Conservation (phyloP, 176 grass and related monocot species). For the Oryza rufipogon region DNA sequence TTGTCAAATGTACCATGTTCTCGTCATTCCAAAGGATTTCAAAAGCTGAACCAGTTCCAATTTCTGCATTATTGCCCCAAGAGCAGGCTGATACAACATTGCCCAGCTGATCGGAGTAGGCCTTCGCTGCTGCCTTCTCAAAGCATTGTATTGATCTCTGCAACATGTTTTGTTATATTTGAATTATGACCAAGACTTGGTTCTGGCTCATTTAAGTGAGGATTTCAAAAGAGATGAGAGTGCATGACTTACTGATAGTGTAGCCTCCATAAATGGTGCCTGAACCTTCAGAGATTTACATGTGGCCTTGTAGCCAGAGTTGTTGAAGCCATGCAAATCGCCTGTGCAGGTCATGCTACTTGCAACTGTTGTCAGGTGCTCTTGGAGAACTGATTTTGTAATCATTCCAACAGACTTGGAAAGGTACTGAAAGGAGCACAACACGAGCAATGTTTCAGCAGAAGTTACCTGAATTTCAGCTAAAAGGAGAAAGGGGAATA, state of each 20-base stretch:
- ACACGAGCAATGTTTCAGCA: constrained; percentile 14
- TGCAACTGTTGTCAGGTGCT: constrained; percentile 60
- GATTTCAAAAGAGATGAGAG: constrained; percentile 21
- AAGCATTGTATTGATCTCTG: constrained; percentile 64
- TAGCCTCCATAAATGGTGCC: constrained; percentile 64
- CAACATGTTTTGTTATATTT: constrained; percentile 31
- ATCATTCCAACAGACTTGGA: constrained; percentile 55
- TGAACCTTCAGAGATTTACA: constrained; percentile 59
- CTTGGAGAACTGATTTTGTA: constrained; percentile 60
- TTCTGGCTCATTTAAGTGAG: neutral
- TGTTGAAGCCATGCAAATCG: constrained; percentile 64
- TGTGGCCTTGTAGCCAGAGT: constrained; percentile 52
- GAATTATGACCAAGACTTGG: neutral
- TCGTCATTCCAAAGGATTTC: constrained; percentile 63
- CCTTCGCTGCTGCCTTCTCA: constrained; percentile 61
- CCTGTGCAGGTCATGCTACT: constrained; percentile 72
- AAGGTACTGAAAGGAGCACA: constrained; percentile 50
- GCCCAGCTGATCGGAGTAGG: constrained; percentile 52
- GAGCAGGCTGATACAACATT: constrained; percentile 66
- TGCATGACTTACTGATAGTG: constrained; percentile 52
- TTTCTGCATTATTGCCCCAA: constrained; percentile 55
- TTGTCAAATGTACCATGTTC: constrained; percentile 17
- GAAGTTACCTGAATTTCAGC: constrained; percentile 33
- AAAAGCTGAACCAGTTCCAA: constrained; percentile 64
- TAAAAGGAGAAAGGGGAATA: constrained; percentile 28